A percentile compares a stretch with the other conserved stretches of the same genome.
These are phyloP conservation scores for Tylopilus subfusipes DNA, from an alignment of 768 basidiomycete species.

Conservation along the genomic window DNA sequence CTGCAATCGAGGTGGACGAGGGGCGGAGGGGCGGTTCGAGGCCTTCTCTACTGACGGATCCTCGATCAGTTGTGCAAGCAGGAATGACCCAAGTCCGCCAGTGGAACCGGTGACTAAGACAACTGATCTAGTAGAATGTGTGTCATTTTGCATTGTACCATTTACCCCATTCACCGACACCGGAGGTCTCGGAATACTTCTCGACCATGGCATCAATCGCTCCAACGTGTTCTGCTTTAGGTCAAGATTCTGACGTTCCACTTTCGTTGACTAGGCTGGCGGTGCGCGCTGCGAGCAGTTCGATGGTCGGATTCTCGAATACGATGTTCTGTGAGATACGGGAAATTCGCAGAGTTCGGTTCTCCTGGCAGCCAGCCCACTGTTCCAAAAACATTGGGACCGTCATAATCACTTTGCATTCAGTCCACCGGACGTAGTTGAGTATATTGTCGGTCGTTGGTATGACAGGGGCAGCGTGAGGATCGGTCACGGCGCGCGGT, in stretches of 20 bases:
- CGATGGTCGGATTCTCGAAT: not conserved
- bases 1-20: conserved; percentile 1
- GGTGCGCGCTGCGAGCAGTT: not conserved
- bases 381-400: not conserved
- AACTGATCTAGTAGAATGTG: not conserved
- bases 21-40: conserved; percentile 30
- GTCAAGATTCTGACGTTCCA: not conserved
- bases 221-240: too few relatives aligned
- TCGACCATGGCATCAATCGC: too few relatives aligned
- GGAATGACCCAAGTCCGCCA: not conserved
- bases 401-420: not conserved
- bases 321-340: not conserved
- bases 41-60: conserved; percentile 1
- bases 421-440: not conserved
- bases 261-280: not conserved
- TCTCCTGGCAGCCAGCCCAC: not conserved
- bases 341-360: not conserved
- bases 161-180: too few relatives aligned
- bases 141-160: not conserved
- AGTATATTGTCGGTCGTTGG: not conserved
- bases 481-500: not conserved
- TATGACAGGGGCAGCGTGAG: not conserved
- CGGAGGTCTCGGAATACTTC: too few relatives aligned
- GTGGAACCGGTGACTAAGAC: not conserved
- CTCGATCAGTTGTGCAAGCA: not conserved